Evolutionary conservation across 192 early-diverging fungal genomes (phyloP).

Genomic region (Backusella morwellensis): DNA sequence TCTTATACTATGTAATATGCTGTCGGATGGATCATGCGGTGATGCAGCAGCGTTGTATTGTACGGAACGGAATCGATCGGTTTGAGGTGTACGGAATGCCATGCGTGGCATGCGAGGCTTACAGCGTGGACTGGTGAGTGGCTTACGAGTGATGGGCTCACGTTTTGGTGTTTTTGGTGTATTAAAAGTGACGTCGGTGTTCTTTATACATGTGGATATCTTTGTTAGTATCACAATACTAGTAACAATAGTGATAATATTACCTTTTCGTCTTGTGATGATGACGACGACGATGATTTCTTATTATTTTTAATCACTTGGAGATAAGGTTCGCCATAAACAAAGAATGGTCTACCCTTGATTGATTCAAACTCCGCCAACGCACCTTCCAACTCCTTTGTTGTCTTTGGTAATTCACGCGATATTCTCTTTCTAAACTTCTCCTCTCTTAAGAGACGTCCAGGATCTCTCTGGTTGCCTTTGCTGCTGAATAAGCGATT

Average conservation of each 20-base stretch:
- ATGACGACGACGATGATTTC: not conserved
- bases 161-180: slow-evolving; percentile 23
- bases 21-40: not conserved
- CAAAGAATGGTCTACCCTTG: slow-evolving; percentile 39
- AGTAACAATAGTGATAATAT: no score
- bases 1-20: slow-evolving; percentile 9
- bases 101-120: not conserved
- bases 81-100: slow-evolving; percentile 23
- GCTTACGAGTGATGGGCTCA: not conserved
- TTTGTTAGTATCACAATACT: not conserved
- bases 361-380: slow-evolving; percentile 37
- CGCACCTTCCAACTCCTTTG: slow-evolving; percentile 32
- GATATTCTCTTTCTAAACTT: slow-evolving; percentile 45
- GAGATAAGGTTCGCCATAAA: slow-evolving; percentile 42
- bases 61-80: not conserved
- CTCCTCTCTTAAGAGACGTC: slow-evolving; percentile 49
- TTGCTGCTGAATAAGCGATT: slow-evolving; percentile 37
- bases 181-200: not conserved
- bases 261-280: not conserved
- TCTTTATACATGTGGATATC: not conserved
- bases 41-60: not conserved
- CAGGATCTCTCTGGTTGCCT: slow-evolving; percentile 41
- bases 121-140: slow-evolving; percentile 12
- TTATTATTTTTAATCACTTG: not conserved
- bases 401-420: slow-evolving; percentile 43